phyloP scores from a whole-genome alignment of 768 basidiomycete genomes.

The Boletus eberwhitei region DNA sequence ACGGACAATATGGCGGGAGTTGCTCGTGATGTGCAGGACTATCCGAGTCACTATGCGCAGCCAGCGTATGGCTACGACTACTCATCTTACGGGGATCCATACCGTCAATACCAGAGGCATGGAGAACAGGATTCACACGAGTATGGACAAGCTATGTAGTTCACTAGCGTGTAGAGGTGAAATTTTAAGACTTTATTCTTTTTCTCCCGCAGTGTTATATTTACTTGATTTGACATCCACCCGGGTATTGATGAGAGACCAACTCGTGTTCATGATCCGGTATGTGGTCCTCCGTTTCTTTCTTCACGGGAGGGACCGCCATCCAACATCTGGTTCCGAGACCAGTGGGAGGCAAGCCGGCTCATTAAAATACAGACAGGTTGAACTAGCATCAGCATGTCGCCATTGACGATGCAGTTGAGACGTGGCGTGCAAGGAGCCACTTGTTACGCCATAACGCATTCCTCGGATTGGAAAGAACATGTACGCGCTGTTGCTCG shows the following conservation, averaged over 20 bases:
- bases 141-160: constrained; percentile 34
- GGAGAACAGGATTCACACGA: constrained; percentile 27
- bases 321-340: neutral
- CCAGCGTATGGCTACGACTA: constrained; percentile 28
- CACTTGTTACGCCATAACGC: neutral
- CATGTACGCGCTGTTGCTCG: neutral
- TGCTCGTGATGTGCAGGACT: constrained; percentile 40
- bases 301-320: neutral
- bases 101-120: constrained; percentile 30
- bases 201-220: constrained; percentile 23
- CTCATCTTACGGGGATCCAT: constrained; percentile 25
- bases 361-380: neutral
- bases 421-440: neutral
- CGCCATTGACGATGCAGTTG: neutral
- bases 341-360: neutral
- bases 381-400: neutral
- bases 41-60: constrained; percentile 30
- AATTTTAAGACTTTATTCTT: constrained; percentile 15
- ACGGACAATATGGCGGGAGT: constrained; percentile 31
- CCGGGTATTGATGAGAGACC: neutral
- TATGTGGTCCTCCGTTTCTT: neutral
- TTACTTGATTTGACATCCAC: constrained; percentile 22
- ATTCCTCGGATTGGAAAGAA: neutral
- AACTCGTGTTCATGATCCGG: neutral
- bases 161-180: constrained; percentile 11